A percentile compares a stretch with the other conserved stretches of the same genome.
Conservation (phyloP, 2,329 filamentous ascomycete genomes). For the Rachicladosporium sp. region DNA sequence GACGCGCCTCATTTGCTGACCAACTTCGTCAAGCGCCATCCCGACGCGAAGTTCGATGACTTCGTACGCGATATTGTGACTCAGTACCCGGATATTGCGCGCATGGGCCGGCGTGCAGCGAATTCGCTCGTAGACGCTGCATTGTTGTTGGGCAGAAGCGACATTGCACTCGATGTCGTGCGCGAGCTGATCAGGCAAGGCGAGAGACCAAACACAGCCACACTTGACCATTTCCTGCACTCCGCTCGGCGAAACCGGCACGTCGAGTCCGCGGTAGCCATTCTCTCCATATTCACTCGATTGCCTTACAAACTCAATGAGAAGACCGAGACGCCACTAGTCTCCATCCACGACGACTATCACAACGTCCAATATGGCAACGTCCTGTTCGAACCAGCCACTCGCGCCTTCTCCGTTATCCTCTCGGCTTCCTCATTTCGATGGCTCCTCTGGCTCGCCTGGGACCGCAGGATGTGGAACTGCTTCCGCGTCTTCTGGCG, state of each 20-base stretch:
- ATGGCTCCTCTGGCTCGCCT: conserved; percentile 10
- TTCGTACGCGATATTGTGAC: conserved; percentile 9
- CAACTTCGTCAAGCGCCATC: background rate
- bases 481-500: conserved; percentile 22
- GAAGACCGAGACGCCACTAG: too few species aligned
- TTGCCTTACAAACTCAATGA: too few species aligned
- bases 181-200: conserved; percentile 7
- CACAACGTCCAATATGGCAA: too few species aligned
- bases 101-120: conserved; percentile 2
- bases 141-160: conserved; percentile 11
- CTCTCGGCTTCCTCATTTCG: too few species aligned
- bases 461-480: conserved; percentile 14
- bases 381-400: too few species aligned
- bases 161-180: conserved; percentile 12
- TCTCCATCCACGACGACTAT: too few species aligned
- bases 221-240: conserved; percentile 16
- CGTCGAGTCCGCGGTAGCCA: conserved; percentile 8
- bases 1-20: conserved; percentile 11
- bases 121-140: conserved; percentile 5
- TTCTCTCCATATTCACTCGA: background rate
- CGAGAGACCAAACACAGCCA: conserved; percentile 8
- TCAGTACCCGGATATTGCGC: conserved; percentile 9
- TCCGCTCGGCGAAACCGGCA: conserved; percentile 8
- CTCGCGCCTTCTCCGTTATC: too few species aligned
- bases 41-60: conserved; percentile 3